A percentile compares a stretch with the other conserved stretches of the same genome.
These are phyloP conservation scores for Citeromyces hawaiiensis DNA, from an alignment of 1,139 yeast species.

Conservation along the genomic window DNA sequence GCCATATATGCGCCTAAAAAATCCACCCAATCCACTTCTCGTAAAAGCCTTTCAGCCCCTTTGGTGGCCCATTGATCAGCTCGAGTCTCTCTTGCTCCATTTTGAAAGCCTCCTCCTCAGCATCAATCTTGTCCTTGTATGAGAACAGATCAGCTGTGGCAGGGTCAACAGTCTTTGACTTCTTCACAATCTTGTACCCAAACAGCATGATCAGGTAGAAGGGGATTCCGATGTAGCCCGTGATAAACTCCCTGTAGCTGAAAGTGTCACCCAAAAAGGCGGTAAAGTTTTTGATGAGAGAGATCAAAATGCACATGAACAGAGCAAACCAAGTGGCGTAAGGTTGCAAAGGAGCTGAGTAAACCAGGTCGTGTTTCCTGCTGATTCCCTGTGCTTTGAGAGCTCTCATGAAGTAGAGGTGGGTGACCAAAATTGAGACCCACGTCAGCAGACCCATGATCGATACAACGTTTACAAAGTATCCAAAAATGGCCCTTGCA, in stretches of 20 bases:
- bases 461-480: conserved; percentile 60
- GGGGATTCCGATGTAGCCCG: conserved; percentile 72
- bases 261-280: conserved; percentile 43
- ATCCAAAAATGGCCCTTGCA: conserved; percentile 43
- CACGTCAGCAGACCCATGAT: conserved; percentile 61
- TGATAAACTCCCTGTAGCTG: conserved; percentile 50
- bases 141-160: conserved; percentile 53
- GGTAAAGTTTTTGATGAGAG: conserved; percentile 63
- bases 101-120: conserved; percentile 47
- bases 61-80: conserved; percentile 18
- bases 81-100: conserved; percentile 22
- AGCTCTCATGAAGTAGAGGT: conserved; percentile 51
- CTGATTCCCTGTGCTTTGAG: conserved; percentile 51
- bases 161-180: conserved; percentile 36
- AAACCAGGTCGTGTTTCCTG: conserved; percentile 29
- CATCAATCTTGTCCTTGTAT: conserved; percentile 52
- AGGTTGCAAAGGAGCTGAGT: conserved; percentile 56
- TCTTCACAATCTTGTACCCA: conserved; percentile 46
- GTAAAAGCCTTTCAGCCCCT: conserved; percentile 29
- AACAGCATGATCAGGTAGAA: conserved; percentile 38
- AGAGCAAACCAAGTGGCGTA: conserved; percentile 49
- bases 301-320: conserved; percentile 37
- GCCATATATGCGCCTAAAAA: conserved; percentile 18
- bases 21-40: conserved; percentile 43
- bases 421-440: conserved; percentile 51